A percentile compares a stretch with the other conserved stretches of the same genome.
phyloP scores from a whole-genome alignment of 2,329 filamentous ascomycete genomes.

The Acrocalymma vagum region DNA sequence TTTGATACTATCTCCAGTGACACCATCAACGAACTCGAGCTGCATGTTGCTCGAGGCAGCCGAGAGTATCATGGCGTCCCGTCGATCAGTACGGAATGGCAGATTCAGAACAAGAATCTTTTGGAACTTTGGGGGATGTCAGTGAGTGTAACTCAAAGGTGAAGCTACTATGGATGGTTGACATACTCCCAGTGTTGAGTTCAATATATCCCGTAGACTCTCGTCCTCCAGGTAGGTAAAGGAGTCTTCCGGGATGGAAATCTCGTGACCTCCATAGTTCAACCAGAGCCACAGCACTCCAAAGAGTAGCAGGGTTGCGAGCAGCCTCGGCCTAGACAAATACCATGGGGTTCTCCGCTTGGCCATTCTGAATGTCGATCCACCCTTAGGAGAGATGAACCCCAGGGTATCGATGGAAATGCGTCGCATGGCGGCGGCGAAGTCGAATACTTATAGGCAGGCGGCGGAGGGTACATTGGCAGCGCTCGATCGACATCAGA shows the following conservation, averaged over 20 bases:
- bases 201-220: constrained; percentile 32
- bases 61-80: constrained; percentile 61
- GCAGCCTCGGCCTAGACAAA: constrained; percentile 27
- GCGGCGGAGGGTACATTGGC: constrained; percentile 17
- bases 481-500: constrained; percentile 3
- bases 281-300: constrained; percentile 29
- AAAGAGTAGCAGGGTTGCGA: constrained; percentile 34
- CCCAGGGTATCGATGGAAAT: constrained; percentile 40
- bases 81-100: constrained; percentile 60
- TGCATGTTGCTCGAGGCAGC: constrained; percentile 58
- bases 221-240: constrained; percentile 31
- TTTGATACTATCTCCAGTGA: constrained; percentile 47
- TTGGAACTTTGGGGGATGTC: constrained; percentile 54
- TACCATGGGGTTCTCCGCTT: constrained; percentile 28
- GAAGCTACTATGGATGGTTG: neutral
- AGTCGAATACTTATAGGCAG: constrained; percentile 1
- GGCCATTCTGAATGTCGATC: constrained; percentile 22
- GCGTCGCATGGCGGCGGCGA: constrained; percentile 26
- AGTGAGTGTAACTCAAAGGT: constrained; percentile 2
- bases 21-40: constrained; percentile 59
- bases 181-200: constrained; percentile 37
- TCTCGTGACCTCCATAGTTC: constrained; percentile 17
- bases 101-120: constrained; percentile 64
- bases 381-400: constrained; percentile 26
- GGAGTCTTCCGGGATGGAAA: constrained; percentile 30